A percentile compares a stretch with the other conserved stretches of the same genome.
phyloP scores from a whole-genome alignment of 2,329 filamentous ascomycete species.

The Colletotrichum simmondsii region DNA sequence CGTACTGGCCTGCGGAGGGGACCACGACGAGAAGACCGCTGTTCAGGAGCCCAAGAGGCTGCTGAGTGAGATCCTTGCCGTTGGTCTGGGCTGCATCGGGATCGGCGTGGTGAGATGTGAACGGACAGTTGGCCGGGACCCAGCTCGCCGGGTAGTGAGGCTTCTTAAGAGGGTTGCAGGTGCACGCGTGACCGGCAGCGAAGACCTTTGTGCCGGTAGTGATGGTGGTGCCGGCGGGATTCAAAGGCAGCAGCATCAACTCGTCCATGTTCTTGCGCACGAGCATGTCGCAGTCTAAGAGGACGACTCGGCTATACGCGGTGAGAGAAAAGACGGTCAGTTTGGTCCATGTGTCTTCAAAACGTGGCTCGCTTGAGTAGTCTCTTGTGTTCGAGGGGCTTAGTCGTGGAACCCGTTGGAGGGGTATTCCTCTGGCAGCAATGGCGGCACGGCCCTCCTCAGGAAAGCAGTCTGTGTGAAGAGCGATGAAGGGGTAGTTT shows the following conservation, averaged over 20 bases:
- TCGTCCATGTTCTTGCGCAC: background rate
- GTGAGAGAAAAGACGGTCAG: constrained; percentile 81
- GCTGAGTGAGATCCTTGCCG: background rate
- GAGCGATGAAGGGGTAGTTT: background rate
- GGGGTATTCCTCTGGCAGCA: background rate
- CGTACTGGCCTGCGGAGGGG: background rate
- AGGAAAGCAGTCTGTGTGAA: background rate
- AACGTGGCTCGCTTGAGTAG: constrained; percentile 81
- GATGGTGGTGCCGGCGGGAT: background rate
- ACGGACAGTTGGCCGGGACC: background rate
- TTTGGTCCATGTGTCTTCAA: constrained; percentile 92
- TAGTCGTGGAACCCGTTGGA: background rate
- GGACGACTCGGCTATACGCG: constrained; percentile 82
- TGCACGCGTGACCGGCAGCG: background rate
- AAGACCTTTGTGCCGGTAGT: background rate
- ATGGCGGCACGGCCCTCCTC: background rate
- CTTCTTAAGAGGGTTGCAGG: background rate
- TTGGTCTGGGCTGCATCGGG: background rate
- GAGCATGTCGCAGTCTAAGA: constrained; percentile 77
- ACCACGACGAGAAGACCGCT: background rate
- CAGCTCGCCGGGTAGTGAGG: background rate
- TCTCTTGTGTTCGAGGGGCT: constrained; percentile 48
- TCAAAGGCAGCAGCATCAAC: background rate
- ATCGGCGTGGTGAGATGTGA: background rate
- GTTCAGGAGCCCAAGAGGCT: background rate